Base-by-base conservation (phyloP, 352 stramenopile genomes). In the Elongisporangium anandrum region DNA sequence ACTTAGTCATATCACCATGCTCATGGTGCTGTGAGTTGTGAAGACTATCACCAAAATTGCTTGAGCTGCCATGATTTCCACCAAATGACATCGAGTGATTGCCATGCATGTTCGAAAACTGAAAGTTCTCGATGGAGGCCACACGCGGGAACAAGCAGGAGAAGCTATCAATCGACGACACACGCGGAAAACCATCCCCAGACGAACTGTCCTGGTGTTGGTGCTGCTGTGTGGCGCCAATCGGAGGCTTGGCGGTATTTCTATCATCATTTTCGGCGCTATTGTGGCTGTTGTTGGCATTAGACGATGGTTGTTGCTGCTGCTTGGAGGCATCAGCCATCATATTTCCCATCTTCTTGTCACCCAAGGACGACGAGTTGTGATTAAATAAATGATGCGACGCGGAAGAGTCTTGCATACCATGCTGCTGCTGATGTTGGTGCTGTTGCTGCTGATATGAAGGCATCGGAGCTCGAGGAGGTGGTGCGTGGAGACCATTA, bases 161-260 rank as follows among this genome's bases (percentile, higher is more conserved):
- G 57, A 94, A 94, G 65, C 80, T 91, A 69, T 94, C 85, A 56
- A 94, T 91, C 8, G 81, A 92, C 38, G 85, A 94, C 52, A 94
- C 82, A 26, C 85, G 85, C 26, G 76, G 82, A 29, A 87, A 83
- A 8, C 64, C 60, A 47, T 84, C 75, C 20, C 52, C 26, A 1
- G 57, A 59, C 39, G 60, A 66, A 17, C 61, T 60, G 50, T 77
- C 29, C 20, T 59, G 49, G 39, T 59, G 21, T 20, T 52, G 38
- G 22, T 59, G 15, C 34, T 61, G 55, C 22, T 55, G 26, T 20
- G 24, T 4, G 26, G 9, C 49, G 62, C 56, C 70, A 69, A 13
- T 50, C 4, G 56, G 23, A 15, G 60, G 47, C 21, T 69, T 77
- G 17, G 34, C 13, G 34, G 34, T 4, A 45, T 45, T 45, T 45